phyloP scores from a whole-genome alignment of 495 filamentous ascomycete species.

The Neurospora sp. region DNA sequence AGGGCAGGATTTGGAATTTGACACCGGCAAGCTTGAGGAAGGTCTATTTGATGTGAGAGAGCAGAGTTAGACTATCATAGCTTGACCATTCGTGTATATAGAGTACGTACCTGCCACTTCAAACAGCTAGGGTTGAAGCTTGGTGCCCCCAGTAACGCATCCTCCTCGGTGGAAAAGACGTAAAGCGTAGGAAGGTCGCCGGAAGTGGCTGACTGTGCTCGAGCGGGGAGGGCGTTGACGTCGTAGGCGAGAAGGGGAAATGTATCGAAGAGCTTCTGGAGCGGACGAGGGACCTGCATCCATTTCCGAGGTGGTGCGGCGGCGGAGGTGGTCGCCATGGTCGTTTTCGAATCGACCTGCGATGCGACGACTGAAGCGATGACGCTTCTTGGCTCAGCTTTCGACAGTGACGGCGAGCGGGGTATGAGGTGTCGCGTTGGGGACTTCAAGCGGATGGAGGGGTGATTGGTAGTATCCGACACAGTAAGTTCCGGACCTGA shows the following conservation, averaged over 20 bases:
- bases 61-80: background rate
- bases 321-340: constrained; percentile 3
- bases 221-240: constrained; percentile 64
- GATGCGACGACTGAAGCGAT: background rate
- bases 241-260: constrained; percentile 74
- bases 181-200: constrained; percentile 55
- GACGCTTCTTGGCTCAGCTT: background rate
- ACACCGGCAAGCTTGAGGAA: constrained; percentile 72
- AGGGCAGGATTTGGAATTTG: constrained; percentile 56
- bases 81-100: background rate
- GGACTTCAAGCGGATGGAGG: background rate
- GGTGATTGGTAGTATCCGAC: background rate
- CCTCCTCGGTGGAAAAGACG: constrained; percentile 61
- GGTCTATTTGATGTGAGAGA: constrained; percentile 41
- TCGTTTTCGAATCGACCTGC: background rate
- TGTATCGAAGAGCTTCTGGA: constrained; percentile 73
- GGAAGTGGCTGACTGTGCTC: constrained; percentile 39
- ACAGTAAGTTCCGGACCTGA: background rate
- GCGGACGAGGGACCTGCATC: constrained; percentile 54
- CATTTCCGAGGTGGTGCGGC: constrained; percentile 2
- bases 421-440: background rate
- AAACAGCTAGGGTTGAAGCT: constrained; percentile 91
- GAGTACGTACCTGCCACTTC: constrained; percentile 78
- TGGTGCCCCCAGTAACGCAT: constrained; percentile 52
- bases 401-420: background rate